Conservation (phyloP, 1,284 basidiomycete genomes). For the Hypsizygus ulmarius region DNA sequence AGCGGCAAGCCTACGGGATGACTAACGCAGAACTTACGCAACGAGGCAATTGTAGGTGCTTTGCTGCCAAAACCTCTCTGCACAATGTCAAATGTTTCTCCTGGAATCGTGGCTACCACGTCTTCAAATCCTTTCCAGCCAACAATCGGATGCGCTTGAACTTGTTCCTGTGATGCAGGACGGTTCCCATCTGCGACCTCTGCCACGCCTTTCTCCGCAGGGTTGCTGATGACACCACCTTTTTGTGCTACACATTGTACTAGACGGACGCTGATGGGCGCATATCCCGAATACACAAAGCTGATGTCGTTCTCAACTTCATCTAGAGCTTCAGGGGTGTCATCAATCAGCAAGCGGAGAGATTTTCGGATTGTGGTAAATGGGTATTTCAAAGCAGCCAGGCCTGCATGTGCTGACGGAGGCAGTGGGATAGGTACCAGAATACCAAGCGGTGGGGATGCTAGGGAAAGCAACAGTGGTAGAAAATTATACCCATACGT, state of each 20-base stretch:
- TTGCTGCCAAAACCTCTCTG: constrained; percentile 48
- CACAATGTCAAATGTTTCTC: constrained; percentile 80
- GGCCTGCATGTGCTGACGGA: constrained; percentile 41
- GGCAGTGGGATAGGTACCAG: constrained; percentile 64
- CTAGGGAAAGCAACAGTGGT: constrained; percentile 80
- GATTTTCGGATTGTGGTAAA: constrained; percentile 78
- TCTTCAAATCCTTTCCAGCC: constrained; percentile 99
- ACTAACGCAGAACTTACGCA: constrained; percentile 38
- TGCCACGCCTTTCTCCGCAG: constrained; percentile 46
- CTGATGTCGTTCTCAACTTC: constrained; percentile 91
- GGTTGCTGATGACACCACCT: constrained; percentile 80
- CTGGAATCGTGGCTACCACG: constrained; percentile 76
- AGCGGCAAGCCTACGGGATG: neutral
- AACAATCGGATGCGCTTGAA: constrained; percentile 83
- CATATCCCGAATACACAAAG: constrained; percentile 96
- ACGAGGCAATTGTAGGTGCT: constrained; percentile 32
- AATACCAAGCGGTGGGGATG: constrained; percentile 68
- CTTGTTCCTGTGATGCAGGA: constrained; percentile 42
- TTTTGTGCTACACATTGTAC: constrained; percentile 93
- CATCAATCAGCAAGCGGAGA: constrained; percentile 91
- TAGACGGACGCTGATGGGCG: constrained; percentile 88
- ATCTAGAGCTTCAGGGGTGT: constrained; percentile 71
- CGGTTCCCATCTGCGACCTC: constrained; percentile 40
- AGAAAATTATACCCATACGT: constrained; percentile 91
- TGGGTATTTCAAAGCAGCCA: constrained; percentile 55